Evolutionary conservation across 306 rosid species (phyloP).

Genomic region (Clitoria ternatea): DNA sequence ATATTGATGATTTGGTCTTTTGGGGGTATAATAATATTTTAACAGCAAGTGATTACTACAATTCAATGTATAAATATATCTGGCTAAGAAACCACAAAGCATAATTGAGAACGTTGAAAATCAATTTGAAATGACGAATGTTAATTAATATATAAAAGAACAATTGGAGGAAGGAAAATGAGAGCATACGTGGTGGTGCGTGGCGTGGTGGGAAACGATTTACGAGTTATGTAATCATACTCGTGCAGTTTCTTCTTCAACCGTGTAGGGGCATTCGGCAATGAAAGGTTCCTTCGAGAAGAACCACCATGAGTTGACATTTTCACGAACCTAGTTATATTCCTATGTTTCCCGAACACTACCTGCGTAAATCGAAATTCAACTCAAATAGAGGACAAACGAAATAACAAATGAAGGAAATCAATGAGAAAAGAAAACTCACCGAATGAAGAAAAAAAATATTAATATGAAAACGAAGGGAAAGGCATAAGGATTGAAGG

Average conservation of each 20-base stretch:
- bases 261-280: conserved; percentile 29
- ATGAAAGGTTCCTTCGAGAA: conserved; percentile 50
- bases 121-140: not conserved
- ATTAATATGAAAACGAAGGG: not conserved
- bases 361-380: not conserved
- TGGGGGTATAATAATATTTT: too few relatives aligned
- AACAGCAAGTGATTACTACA: too few relatives aligned
- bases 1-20: too few relatives aligned
- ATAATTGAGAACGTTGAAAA: not conserved
- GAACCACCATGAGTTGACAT: conserved; percentile 63
- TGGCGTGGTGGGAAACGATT: conserved; percentile 54
- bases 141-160: too few relatives aligned
- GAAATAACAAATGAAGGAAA: not conserved
- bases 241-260: conserved; percentile 53
- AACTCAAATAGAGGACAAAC: not conserved
- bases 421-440: conserved; percentile 2
- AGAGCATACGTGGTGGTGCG: conserved; percentile 39
- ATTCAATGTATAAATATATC: not conserved
- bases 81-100: not conserved
- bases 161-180: not conserved
- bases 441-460: conserved; percentile 3
- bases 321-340: not conserved
- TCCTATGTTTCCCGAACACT: not conserved
- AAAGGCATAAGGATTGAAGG: not conserved
- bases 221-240: conserved; percentile 37